These are phyloP conservation scores for Hyaloperonospora brassicae DNA, from an alignment of 352 stramenopile species.

Conservation along the genomic window DNA sequence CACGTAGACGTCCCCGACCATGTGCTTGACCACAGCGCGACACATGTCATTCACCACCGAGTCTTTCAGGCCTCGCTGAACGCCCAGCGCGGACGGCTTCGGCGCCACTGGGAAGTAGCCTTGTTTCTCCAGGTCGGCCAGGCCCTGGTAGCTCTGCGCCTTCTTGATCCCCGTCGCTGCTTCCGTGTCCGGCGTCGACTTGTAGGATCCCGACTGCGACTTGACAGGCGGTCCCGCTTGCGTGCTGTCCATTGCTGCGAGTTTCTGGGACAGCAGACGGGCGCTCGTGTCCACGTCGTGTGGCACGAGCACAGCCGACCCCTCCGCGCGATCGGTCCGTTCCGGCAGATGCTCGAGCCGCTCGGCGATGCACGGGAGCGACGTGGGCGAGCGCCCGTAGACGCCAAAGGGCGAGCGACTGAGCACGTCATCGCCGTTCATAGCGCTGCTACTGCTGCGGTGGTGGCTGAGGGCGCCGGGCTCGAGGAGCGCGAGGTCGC, in stretches of 20 bases:
- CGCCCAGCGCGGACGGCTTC: constrained; percentile 68
- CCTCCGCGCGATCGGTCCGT: constrained; percentile 36
- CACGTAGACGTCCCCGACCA: constrained; percentile 83
- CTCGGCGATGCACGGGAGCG: constrained; percentile 63
- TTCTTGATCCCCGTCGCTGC: constrained; percentile 56
- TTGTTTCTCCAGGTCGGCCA: constrained; percentile 80
- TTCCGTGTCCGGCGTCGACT: constrained; percentile 20
- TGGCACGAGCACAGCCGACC: constrained; percentile 6
- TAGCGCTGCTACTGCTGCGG: constrained; percentile 8
- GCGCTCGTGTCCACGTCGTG: constrained; percentile 45
- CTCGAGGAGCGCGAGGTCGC: constrained; percentile 26
- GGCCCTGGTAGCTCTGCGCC: constrained; percentile 61
- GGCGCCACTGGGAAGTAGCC: constrained; percentile 71
- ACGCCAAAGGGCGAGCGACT: constrained; percentile 61
- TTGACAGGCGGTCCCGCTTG: constrained; percentile 16
- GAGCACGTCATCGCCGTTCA: constrained; percentile 56
- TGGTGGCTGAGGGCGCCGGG: constrained; percentile 8
- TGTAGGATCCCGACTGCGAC: constrained; percentile 56
- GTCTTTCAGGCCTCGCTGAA: constrained; percentile 75
- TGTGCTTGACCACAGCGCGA: constrained; percentile 80
- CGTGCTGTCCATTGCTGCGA: constrained; percentile 28
- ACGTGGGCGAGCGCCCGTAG: constrained; percentile 38
- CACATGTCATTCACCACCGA: constrained; percentile 87
- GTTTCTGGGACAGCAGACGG: constrained; percentile 58
- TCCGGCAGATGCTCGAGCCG: constrained; percentile 52